phyloP scores from a whole-genome alignment of 495 filamentous ascomycete genomes.

The Aeminium ludgeri region DNA sequence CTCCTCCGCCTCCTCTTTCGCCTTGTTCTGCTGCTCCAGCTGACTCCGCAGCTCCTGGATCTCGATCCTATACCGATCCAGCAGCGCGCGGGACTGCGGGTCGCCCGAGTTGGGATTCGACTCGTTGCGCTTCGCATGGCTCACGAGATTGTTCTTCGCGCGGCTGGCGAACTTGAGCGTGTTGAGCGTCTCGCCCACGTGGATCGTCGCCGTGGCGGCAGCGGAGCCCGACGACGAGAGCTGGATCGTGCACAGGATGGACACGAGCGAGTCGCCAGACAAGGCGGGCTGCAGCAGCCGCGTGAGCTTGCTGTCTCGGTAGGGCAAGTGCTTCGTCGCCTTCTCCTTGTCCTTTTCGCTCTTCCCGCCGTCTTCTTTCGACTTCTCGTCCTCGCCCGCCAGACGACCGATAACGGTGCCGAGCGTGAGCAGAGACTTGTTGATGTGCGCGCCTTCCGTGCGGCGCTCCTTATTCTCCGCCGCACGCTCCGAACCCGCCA shows the following conservation, averaged over 20 bases:
- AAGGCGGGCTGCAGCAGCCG: slow-evolving; percentile 81
- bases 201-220: slow-evolving; percentile 39
- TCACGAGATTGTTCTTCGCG: slow-evolving; percentile 94
- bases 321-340: slow-evolving; percentile 80
- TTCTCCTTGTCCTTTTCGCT: slow-evolving; percentile 38
- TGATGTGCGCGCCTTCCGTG: slow-evolving; percentile 93
- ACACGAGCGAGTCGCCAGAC: slow-evolving; percentile 85
- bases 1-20: slow-evolving; percentile 47
- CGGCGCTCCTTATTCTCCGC: slow-evolving; percentile 89
- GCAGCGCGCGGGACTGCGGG: slow-evolving; percentile 65
- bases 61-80: slow-evolving; percentile 90
- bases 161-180: slow-evolving; percentile 93
- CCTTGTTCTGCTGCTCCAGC: slow-evolving; percentile 59
- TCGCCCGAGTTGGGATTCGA: slow-evolving; percentile 50
- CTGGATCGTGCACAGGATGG: slow-evolving; percentile 90
- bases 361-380: slow-evolving; percentile 32
- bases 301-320: slow-evolving; percentile 93
- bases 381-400: slow-evolving; percentile 69
- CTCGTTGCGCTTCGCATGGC: slow-evolving; percentile 88
- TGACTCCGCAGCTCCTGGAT: slow-evolving; percentile 68
- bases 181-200: slow-evolving; percentile 80
- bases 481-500: slow-evolving; percentile 89
- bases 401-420: slow-evolving; percentile 88
- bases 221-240: slow-evolving; percentile 42
- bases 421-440: slow-evolving; percentile 87